Evolutionary conservation across 352 stramenopile genomes (phyloP), one percentile per base, ranked within the genome.

Genomic region (Peronospora farinosa): DNA sequence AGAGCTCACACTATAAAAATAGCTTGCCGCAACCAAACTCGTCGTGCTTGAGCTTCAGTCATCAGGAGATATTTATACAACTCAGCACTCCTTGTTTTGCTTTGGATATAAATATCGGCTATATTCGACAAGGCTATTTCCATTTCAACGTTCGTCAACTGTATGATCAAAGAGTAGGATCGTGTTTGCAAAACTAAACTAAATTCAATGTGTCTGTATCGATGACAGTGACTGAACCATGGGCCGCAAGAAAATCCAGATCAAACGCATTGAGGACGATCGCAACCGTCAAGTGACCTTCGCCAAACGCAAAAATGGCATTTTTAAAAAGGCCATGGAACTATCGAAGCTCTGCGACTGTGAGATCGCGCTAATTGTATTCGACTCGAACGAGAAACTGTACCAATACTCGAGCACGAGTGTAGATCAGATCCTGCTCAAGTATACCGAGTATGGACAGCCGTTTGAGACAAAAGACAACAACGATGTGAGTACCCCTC

Each of bases 181-280:
- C 25, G n/a, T 42, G 10, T 36, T 30, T n/a, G 4, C 6, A 11
- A 21, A 39, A 27, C 16, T 9, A 35, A 36, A 17, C 15, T 28
- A 53, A 33, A 59, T n/a, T 37, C 10, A 2, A 19, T 45, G 16
- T 58, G 4, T 4, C 31, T 16, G 9, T 39, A 2, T 17, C 25
- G 0, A 37, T 42, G 39, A 35, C 31, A 59, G 33, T 17, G 37
- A 47, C 30, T 46, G 0, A 15, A 80, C 3, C 19, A 89, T 89
- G 80, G 80, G 80, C 61, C 78, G 80, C 62, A 92, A 92, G 74
- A 92, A 92, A 67, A 92, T 92, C 55, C 84, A 92, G 67, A 92
- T 92, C 57, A 79, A 89, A 57, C 76, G 80, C 51, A 92, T 92
- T 53, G 80, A 86, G 33, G 80, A 92, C 53, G 80, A 88, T 55